These are phyloP conservation scores for Casuarina cunninghamiana DNA, from an alignment of 306 rosid species.

Conservation along the genomic window DNA sequence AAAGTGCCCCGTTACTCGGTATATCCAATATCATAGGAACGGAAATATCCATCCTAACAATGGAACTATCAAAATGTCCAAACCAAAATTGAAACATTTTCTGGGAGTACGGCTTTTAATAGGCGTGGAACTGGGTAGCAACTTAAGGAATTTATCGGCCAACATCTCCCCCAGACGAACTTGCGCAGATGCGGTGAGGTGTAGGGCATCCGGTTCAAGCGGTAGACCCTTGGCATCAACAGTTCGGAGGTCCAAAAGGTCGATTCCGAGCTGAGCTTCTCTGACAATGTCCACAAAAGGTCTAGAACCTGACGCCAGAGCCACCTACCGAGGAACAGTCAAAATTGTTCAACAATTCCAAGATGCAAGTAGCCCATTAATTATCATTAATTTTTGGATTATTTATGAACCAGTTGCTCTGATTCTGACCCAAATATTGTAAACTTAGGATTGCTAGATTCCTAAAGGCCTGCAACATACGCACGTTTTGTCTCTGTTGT, in stretches of 20 bases:
- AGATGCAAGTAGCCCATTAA: not conserved
- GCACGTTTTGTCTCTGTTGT: too few relatives aligned
- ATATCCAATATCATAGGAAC: too few relatives aligned
- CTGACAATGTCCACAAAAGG: constrained; percentile 31
- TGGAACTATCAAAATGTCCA: not conserved
- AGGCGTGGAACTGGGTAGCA: constrained; percentile 9
- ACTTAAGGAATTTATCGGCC: constrained; percentile 37
- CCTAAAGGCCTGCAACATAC: too few relatives aligned
- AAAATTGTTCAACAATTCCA: not conserved
- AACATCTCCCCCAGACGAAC: constrained; percentile 38
- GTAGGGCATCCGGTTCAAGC: constrained; percentile 41
- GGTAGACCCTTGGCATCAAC: constrained; percentile 42
- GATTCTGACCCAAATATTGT: not conserved
- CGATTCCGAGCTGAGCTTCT: constrained; percentile 43
- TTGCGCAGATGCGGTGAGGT: constrained; percentile 40
- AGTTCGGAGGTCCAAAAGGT: constrained; percentile 34
- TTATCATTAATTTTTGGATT: not conserved
- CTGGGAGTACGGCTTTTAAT: not conserved
- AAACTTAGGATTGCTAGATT: not conserved
- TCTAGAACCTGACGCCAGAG: constrained; percentile 37
- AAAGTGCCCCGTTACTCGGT: too few relatives aligned
- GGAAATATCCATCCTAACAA: not conserved
- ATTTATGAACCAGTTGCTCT: not conserved
- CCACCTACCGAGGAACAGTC: constrained; percentile 36
- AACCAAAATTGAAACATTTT: not conserved